phyloP scores from a whole-genome alignment of 768 basidiomycete species.

The Trametes cingulata region DNA sequence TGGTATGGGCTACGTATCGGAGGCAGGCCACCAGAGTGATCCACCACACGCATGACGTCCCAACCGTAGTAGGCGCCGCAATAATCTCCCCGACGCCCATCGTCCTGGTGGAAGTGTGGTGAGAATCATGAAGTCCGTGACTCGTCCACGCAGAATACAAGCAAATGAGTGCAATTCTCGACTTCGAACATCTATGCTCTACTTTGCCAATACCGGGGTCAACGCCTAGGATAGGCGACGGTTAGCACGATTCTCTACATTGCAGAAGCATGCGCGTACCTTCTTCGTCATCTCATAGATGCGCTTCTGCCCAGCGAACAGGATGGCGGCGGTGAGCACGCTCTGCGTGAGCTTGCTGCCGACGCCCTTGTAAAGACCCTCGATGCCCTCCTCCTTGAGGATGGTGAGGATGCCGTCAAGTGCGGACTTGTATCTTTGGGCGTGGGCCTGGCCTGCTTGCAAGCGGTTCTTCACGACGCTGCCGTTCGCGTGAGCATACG shows the following conservation, averaged over 20 bases:
- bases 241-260: neutral
- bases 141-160: no score
- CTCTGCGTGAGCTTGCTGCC: constrained; percentile 88
- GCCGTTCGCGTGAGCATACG: neutral
- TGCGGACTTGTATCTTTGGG: constrained; percentile 73
- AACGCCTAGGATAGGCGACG: neutral
- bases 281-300: constrained; percentile 72
- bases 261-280: constrained; percentile 27
- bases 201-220: constrained; percentile 9
- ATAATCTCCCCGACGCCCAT: no score
- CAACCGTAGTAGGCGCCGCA: no score
- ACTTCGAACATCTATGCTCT: neutral
- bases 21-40: no score
- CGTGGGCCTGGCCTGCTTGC: constrained; percentile 70
- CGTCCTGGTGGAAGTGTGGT: no score
- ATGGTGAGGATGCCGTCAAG: constrained; percentile 79
- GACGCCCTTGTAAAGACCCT: constrained; percentile 85
- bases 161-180: no score
- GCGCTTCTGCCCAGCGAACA: constrained; percentile 87
- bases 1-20: no score
- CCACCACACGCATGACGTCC: no score
- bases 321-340: constrained; percentile 89
- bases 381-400: constrained; percentile 74
- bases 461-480: constrained; percentile 77
- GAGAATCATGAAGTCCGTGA: no score